A percentile compares a stretch with the other conserved stretches of the same genome.
Conservation (phyloP, 148 eudicot genomes). For the Tetragonia tetragonoides region DNA sequence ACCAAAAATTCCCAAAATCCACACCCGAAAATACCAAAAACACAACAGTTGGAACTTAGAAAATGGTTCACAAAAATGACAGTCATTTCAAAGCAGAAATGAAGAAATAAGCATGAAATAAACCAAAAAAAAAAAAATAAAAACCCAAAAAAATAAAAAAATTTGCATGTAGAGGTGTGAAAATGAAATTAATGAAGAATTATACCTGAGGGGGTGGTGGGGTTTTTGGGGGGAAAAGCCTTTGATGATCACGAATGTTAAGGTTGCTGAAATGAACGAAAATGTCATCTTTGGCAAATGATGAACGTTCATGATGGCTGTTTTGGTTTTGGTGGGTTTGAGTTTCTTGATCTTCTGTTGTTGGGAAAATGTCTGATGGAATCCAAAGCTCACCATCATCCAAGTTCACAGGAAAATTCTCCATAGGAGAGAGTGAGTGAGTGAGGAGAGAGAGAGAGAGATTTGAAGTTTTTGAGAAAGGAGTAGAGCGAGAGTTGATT, state of each 20-base stretch:
- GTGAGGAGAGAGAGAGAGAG: not conserved
- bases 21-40: too few relatives aligned
- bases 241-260: not conserved
- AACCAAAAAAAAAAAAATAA: not conserved
- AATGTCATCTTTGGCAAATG: not conserved
- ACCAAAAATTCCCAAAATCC: too few relatives aligned
- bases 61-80: not conserved
- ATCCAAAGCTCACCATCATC: slow-evolving; percentile 29
- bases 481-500: not conserved
- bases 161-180: too few relatives aligned
- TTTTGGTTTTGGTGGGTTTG: not conserved
- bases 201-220: slow-evolving; percentile 7
- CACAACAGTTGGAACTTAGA: not conserved
- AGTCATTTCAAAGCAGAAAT: too few relatives aligned
- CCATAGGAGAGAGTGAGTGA: slow-evolving; percentile 5
- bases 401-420: slow-evolving; percentile 12
- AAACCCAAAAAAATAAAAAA: too few relatives aligned
- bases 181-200: too few relatives aligned
- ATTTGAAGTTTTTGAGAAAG: not conserved
- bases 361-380: slow-evolving; percentile 30
- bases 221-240: not conserved
- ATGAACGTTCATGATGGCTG: not conserved
- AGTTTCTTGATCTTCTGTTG: not conserved
- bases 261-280: slow-evolving; percentile 3
- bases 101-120: too few relatives aligned